These are phyloP conservation scores for Cyclotella atomus DNA, from an alignment of 108 stramenopile genomes.

Conservation along the genomic window DNA sequence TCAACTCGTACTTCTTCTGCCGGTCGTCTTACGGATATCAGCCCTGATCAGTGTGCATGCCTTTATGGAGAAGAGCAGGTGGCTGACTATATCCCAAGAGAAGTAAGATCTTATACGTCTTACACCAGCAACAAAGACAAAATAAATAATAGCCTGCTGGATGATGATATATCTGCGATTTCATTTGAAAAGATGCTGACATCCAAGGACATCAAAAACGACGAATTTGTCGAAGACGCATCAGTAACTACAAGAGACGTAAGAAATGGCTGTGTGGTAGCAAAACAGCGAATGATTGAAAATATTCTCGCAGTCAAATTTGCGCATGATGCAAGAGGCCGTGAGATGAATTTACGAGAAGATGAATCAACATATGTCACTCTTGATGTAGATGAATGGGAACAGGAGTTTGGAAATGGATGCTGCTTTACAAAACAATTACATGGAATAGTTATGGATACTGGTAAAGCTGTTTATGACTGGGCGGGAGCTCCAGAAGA, in stretches of 20 bases:
- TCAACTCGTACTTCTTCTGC: not conserved
- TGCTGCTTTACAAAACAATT: slow-evolving; percentile 1
- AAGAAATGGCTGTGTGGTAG: not conserved
- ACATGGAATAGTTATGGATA: not conserved
- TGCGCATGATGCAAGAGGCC: not conserved
- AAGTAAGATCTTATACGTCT: not conserved
- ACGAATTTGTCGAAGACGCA: not conserved
- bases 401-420: not conserved
- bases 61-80: not conserved
- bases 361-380: slow-evolving; percentile 3
- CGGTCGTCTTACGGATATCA: not conserved
- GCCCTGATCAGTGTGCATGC: not conserved
- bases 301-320: not conserved
- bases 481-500: not conserved
- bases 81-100: not conserved
- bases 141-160: not conserved
- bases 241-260: not conserved
- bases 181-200: not conserved
- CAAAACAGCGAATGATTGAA: slow-evolving; percentile 16
- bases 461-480: slow-evolving; percentile 2
- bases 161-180: slow-evolving; percentile 1
- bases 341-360: not conserved
- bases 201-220: not conserved
- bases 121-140: not conserved
- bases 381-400: not conserved